Conservation (phyloP, 75 land plant species). For the Selaginella moellendorffii region DNA sequence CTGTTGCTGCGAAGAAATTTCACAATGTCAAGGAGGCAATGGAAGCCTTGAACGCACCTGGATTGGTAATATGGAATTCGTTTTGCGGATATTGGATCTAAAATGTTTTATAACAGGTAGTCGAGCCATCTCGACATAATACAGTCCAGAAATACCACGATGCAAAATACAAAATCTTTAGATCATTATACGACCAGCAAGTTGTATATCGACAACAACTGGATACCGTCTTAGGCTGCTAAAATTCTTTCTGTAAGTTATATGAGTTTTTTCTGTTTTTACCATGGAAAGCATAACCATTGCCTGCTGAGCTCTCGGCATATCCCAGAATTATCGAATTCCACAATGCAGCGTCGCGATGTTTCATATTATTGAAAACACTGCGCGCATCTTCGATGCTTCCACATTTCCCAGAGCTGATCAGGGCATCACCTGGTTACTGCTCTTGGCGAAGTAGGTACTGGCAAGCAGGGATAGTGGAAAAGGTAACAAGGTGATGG, state of each 20-base stretch:
- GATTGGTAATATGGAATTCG: slow-evolving; percentile 64
- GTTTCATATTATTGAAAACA: no score
- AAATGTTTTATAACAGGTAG: slow-evolving; percentile 39
- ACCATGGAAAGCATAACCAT: no score
- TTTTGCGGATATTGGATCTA: background rate
- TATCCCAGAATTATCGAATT: no score
- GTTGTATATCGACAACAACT: slow-evolving; percentile 47
- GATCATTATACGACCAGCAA: slow-evolving; percentile 69
- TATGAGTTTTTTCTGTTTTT: no score
- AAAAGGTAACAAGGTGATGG: no score
- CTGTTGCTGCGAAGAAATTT: slow-evolving; percentile 79
- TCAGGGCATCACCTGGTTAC: no score
- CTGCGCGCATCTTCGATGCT: no score
- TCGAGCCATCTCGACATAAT: slow-evolving; percentile 65
- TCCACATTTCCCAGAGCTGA: no score
- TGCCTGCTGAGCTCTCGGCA: no score
- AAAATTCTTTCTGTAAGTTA: background rate
- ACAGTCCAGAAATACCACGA: slow-evolving; percentile 89
- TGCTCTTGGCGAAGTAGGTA: no score
- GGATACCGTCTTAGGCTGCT: slow-evolving; percentile 39
- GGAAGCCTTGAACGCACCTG: slow-evolving; percentile 82
- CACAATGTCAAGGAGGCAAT: slow-evolving; percentile 53
- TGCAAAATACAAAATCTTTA: slow-evolving; percentile 74
- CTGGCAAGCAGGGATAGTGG: no score
- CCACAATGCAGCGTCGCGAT: no score